These are phyloP conservation scores for Trypethelium eluteriae DNA, from an alignment of 495 filamentous ascomycete species.

Conservation along the genomic window DNA sequence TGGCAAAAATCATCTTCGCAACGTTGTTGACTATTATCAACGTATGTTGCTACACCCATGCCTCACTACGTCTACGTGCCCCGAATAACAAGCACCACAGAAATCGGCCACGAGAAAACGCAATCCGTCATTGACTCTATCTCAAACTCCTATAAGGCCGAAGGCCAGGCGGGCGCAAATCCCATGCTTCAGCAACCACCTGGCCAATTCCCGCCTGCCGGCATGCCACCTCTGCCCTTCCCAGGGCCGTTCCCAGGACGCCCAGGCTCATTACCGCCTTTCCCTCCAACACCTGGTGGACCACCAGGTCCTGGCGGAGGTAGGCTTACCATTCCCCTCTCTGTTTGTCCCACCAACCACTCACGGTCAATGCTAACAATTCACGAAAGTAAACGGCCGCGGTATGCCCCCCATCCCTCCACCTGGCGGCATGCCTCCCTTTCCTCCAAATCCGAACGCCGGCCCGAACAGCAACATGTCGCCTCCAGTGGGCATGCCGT, in stretches of 20 bases:
- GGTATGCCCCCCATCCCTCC: conserved; percentile 31
- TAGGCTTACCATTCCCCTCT: conserved; percentile 21
- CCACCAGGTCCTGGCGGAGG: conserved; percentile 36
- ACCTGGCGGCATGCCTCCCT: conserved; percentile 26
- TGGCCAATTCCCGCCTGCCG: conserved; percentile 28
- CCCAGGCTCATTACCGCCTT: conserved; percentile 16
- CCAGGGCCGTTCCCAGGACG: neutral
- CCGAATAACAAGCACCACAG: conserved; percentile 38
- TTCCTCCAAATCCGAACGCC: conserved; percentile 12
- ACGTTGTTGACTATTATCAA: conserved; percentile 98
- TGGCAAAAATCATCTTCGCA: conserved; percentile 90
- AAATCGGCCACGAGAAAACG: conserved; percentile 97
- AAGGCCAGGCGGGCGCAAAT: conserved; percentile 77
- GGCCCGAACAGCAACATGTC: conserved; percentile 16
- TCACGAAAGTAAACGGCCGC: conserved; percentile 44
- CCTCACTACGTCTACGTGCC: neutral
- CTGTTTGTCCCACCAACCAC: neutral
- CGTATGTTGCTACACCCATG: conserved; percentile 47
- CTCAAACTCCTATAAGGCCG: conserved; percentile 86
- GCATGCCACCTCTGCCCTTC: conserved; percentile 19
- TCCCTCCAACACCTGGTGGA: conserved; percentile 15
- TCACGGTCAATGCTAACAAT: conserved; percentile 12
- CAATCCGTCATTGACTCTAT: conserved; percentile 97
- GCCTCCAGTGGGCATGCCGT: conserved; percentile 47
- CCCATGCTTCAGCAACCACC: conserved; percentile 65